phyloP scores from a whole-genome alignment of 2,329 filamentous ascomycete species.

The Aspergillus quadrilineatus region DNA sequence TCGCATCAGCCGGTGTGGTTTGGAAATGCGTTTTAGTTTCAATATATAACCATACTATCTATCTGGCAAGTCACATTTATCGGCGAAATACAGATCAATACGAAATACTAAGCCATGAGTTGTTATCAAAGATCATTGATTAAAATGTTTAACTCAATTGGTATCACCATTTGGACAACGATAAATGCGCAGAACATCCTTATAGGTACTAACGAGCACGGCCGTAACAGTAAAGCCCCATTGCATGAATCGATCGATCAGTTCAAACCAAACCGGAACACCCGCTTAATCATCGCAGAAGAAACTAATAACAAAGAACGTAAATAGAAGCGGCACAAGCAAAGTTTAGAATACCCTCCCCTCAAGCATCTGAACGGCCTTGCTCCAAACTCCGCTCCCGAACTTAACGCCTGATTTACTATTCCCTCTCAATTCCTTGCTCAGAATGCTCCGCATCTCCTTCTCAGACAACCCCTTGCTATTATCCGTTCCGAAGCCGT shows the following conservation, averaged over 20 bases:
- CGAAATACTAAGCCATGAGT: no score
- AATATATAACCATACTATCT: background rate
- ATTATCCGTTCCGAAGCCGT: constrained; percentile 37
- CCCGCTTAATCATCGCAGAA: constrained; percentile 7
- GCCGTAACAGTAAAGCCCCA: background rate
- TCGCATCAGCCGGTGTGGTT: constrained; percentile 7
- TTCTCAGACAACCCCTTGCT: constrained; percentile 32
- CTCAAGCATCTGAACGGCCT: constrained; percentile 38
- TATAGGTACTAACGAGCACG: background rate
- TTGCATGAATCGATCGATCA: constrained; percentile 12
- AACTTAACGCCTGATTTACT: constrained; percentile 24
- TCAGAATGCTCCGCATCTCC: constrained; percentile 39
- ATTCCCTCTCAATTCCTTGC: constrained; percentile 24
- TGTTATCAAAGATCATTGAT: background rate
- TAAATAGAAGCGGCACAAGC: background rate
- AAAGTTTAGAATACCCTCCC: constrained; percentile 33
- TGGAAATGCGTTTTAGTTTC: constrained; percentile 4
- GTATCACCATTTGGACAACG: background rate
- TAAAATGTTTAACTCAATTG: background rate
- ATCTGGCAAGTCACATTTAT: no score
- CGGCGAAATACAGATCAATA: no score
- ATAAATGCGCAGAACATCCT: background rate
- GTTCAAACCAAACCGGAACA: constrained; percentile 8
- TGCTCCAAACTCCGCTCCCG: constrained; percentile 42
- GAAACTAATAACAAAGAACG: background rate